Evolutionary conservation across 78 protist species (phyloP).

Genomic region (Guillardia theta): DNA sequence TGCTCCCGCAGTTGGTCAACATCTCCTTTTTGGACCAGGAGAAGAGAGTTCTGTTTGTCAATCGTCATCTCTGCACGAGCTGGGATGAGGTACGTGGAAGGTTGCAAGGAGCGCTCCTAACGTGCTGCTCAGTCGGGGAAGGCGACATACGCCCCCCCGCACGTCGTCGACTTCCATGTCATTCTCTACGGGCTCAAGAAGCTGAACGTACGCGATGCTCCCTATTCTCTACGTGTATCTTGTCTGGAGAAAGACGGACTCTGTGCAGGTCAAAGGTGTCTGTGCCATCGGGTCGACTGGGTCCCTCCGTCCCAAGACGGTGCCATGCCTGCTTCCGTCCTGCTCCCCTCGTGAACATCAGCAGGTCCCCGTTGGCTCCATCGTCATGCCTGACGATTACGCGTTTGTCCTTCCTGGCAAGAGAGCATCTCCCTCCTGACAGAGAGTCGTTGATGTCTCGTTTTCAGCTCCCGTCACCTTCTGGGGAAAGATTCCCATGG

Average conservation of each 20-base stretch:
- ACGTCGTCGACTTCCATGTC: background rate
- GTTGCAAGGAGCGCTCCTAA: background rate
- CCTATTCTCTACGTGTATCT: background rate
- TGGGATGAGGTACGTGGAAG: background rate
- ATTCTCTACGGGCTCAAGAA: background rate
- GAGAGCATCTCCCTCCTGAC: too few relatives aligned
- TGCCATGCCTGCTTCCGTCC: too few relatives aligned
- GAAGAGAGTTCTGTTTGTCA: background rate
- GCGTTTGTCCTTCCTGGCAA: too few relatives aligned
- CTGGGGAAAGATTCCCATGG: slow-evolving; percentile 22
- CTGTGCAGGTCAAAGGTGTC: background rate
- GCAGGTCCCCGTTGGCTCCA: background rate
- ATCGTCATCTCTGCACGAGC: background rate
- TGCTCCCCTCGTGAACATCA: too few relatives aligned
- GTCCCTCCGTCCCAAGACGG: background rate
- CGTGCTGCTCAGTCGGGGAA: background rate
- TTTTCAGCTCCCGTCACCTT: background rate
- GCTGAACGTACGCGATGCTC: background rate
- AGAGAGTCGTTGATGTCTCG: too few relatives aligned
- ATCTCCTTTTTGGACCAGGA: background rate
- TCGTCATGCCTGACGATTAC: slow-evolving; percentile 14
- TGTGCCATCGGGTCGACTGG: background rate
- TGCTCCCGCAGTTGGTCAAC: background rate
- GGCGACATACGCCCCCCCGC: slow-evolving; percentile 28
- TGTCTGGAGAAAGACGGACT: background rate